Percentiles rank a stretch among this genome's conserved stretches.
phyloP scores from a whole-genome alignment of 139 green algal genomes.

The Zygnema circumcarinatum region DNA sequence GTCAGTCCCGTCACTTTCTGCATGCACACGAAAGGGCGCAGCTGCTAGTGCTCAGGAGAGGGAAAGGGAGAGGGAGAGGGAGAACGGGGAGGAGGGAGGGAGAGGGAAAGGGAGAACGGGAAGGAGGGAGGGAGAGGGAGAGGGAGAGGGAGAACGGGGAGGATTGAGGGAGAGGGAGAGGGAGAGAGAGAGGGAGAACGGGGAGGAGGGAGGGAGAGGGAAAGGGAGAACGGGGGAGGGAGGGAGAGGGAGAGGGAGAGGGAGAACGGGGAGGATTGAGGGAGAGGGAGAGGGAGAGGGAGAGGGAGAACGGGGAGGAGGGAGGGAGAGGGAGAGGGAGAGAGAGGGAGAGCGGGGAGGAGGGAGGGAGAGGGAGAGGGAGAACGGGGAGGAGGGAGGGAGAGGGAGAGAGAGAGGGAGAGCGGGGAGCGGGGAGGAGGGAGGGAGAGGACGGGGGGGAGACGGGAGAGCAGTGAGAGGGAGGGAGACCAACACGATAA shows the following conservation, averaged over 20 bases:
- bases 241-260: not conserved
- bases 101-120: not conserved
- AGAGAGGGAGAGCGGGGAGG: not conserved
- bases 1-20: constrained; percentile 20
- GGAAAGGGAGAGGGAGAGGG: not conserved
- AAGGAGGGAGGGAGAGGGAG: not conserved
- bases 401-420: not conserved
- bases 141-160: not conserved
- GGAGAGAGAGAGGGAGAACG: not conserved
- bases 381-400: not conserved
- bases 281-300: no score
- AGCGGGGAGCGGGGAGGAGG: not conserved
- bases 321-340: not conserved
- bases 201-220: not conserved
- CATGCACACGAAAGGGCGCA: not conserved
- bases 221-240: not conserved
- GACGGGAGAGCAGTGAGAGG: not conserved
- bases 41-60: not conserved
- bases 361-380: not conserved
- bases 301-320: not conserved
- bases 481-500: not conserved
- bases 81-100: not conserved
- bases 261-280: not conserved
- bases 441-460: not conserved
- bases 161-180: not conserved